Base-by-base conservation (phyloP, 2,329 filamentous ascomycete species). In the Fusarium fracticaudum region DNA sequence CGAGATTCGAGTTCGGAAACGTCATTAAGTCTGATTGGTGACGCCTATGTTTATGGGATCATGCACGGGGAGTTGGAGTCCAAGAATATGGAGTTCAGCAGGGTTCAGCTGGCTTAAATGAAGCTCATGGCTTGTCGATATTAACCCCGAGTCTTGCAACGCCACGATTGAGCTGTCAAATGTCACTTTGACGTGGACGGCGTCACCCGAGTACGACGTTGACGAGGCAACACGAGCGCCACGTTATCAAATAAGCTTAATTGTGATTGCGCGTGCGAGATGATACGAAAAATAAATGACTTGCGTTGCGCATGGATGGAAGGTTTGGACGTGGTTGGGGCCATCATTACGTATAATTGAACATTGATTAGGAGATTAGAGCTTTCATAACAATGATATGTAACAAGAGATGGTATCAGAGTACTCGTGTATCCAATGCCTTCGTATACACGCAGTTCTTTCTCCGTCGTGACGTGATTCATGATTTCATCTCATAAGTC, bases 401-500 rank as follows among this genome's bases (percentile, higher is more conserved):
- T 3, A 47, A n/a, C 13, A 33, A 60, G 3, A 33, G 35, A 51
- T 48, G 29, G 40, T 14, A 66, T 24, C 33, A 43, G 31, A n/a
- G 6, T 5, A 7, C 15, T 29, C 38, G 38, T 9, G 3, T 33
- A 44, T 31, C 20, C 4, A 26, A 37, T 48, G 48, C n/a, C 51
- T 18, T n/a, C 35, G 6, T 33, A 14, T 35, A 26, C 24, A 12
- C 44, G 18, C 7, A 14, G 57, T 22, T 41, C 14, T 45, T 18
- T 37, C n/a, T 24, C 14, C 12, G 41, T 58, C 57, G 17, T 58
- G 24, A 29, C 51, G 31, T 72, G 37, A n/a, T 60, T 51, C 48
- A 50, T 60, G 31, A 53, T 53, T 12, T 37, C 48, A 12, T 53
- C 48, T 69, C 72, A 63, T 75, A 68, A 69, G 33, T 64, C 67